Evolutionary conservation across 768 basidiomycete species (phyloP), one percentile per base, ranked within the genome.

Genomic region (Rhodotorula babjevae): DNA sequence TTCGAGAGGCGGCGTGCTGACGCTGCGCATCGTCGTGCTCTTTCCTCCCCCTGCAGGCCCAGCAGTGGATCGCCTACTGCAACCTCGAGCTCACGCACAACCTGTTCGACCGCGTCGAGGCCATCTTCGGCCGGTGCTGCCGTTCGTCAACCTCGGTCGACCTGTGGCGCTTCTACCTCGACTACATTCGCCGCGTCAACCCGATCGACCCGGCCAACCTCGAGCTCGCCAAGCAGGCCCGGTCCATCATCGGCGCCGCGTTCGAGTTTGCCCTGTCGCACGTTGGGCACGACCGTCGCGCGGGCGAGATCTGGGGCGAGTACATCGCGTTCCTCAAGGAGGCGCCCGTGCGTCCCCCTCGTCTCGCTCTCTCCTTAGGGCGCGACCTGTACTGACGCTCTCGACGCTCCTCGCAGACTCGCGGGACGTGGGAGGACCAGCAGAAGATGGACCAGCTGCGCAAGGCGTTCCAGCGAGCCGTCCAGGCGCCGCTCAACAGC

Each of bases 361-460:
- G 21, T 42, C 42, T 23, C 33, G 67, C 29, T 5, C 57, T 46
- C 69, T 56, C 21, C 29, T 23, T 21, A 0, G 31, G 40, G 3
- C 18, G 44, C 44, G 18, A 60, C 14, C 59, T 58, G 23, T 29
- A 56, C 59, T 67, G 18, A 63, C 46, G 36, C 23, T 14, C 23
- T 14, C 12, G 23, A 29, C 33, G 33, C 36, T 31, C 25, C 5
- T 16, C 44, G 25, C 77, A 87, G 87, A 84, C 89, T 0, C 86
- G 85, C 21, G 90, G 89, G 36, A 92, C 92, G 29, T 97, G 94
- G 93, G 95, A 98, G 80, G 88, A 90, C 75, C 91, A 93, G 78
- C 92, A 95, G 79, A 92, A 93, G 80, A 93, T 93, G 89, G 95
- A 96, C 76, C 86, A 88, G 3, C 84, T 98, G 9, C 87, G 96